Conservation (phyloP, 1,139 yeast genomes). For the Yamadazyma aaseri region DNA sequence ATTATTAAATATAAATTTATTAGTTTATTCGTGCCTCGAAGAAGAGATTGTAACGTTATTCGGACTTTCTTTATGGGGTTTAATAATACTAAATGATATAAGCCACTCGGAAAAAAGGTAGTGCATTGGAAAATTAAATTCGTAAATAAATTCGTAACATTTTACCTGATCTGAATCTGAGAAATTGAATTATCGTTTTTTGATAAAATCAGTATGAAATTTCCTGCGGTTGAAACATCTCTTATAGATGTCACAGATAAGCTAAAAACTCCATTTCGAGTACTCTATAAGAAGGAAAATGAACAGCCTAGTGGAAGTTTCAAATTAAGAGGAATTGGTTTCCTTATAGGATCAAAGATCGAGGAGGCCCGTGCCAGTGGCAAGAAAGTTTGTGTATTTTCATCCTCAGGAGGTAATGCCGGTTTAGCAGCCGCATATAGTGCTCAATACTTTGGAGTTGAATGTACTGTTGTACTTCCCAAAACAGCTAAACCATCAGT, state of each 20-base stretch:
- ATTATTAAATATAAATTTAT: too few relatives aligned
- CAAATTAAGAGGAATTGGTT: conserved; percentile 66
- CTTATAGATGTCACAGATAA: conserved; percentile 34
- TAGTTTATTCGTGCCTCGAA: too few relatives aligned
- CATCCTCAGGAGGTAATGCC: conserved; percentile 79
- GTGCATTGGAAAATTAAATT: too few relatives aligned
- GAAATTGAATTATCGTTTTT: too few relatives aligned
- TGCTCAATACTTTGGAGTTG: conserved; percentile 41
- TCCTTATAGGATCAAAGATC: conserved; percentile 35
- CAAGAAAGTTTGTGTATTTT: conserved; percentile 46
- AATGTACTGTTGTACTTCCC: conserved; percentile 71
- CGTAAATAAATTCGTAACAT: too few relatives aligned
- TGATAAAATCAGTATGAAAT: too few relatives aligned
- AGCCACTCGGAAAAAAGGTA: too few relatives aligned
- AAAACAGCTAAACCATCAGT: conserved; percentile 36
- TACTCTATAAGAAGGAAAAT: conserved; percentile 59
- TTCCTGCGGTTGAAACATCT: conserved; percentile 43
- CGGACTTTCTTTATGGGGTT: too few relatives aligned
- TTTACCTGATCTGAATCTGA: too few relatives aligned
- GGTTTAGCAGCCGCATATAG: conserved; percentile 75
- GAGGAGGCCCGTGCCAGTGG: conserved; percentile 16
- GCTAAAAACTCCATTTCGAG: conserved; percentile 43
- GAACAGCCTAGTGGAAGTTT: conserved; percentile 75
- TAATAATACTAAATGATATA: too few relatives aligned
- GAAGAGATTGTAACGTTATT: too few relatives aligned